phyloP scores from a whole-genome alignment of 2,329 filamentous ascomycete genomes.

The Epichloe gansuensis region DNA sequence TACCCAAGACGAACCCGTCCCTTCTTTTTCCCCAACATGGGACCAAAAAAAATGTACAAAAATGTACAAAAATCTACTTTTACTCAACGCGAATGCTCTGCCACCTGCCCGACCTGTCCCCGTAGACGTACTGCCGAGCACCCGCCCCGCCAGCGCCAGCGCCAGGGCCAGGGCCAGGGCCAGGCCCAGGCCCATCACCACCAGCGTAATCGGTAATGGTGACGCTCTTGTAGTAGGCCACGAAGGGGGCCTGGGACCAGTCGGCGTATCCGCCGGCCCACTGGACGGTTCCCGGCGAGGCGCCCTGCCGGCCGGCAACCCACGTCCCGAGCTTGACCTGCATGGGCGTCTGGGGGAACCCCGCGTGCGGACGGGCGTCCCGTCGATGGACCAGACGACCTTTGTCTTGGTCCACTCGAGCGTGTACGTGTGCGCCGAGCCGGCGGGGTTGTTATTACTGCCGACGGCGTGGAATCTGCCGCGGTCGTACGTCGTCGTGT shows the following conservation, averaged over 20 bases:
- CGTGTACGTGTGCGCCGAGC: constrained; percentile 49
- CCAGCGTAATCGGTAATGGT: constrained; percentile 30
- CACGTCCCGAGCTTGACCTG: constrained; percentile 57
- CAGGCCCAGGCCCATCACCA: constrained; percentile 16
- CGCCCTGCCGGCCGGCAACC: constrained; percentile 44
- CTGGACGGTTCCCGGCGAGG: constrained; percentile 55
- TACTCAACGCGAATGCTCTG: constrained; percentile 26
- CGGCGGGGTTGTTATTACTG: constrained; percentile 32
- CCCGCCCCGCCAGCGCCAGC: constrained; percentile 9
- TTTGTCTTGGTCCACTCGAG: constrained; percentile 54
- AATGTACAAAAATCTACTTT: no score
- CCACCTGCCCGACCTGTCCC: constrained; percentile 27
- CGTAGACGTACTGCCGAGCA: constrained; percentile 28
- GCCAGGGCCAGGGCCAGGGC: no score
- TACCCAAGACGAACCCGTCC: neutral
- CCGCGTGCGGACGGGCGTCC: constrained; percentile 35
- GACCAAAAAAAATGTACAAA: no score
- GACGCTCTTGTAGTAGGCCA: constrained; percentile 31
- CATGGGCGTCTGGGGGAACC: constrained; percentile 64
- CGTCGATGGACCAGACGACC: constrained; percentile 55
- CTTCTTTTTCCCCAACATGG: neutral
- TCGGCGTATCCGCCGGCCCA: constrained; percentile 50
- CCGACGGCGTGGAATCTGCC: constrained; percentile 47
- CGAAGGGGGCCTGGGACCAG: constrained; percentile 28
- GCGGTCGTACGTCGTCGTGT: constrained; percentile 57